These are phyloP conservation scores for Ramaria sp. DNA, from an alignment of 768 basidiomycete genomes.

Conservation along the genomic window DNA sequence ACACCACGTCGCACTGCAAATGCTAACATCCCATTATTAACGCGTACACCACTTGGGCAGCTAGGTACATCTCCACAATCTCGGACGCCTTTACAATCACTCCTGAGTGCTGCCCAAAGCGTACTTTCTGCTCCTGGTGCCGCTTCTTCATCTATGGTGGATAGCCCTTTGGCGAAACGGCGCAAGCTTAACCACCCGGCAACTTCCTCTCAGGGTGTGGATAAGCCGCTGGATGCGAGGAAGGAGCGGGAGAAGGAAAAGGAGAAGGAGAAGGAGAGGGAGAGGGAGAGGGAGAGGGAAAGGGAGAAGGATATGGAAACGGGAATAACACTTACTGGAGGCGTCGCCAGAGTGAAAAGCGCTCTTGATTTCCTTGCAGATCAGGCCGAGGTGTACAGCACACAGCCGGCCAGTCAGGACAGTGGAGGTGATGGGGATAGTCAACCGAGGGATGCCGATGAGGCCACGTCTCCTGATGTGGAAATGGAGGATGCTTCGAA, in stretches of 20 bases:
- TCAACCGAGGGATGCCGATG: background rate
- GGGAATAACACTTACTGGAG: constrained; percentile 6
- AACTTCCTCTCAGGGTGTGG: background rate
- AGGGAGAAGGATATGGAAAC: constrained; percentile 18
- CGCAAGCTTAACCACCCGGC: constrained; percentile 18
- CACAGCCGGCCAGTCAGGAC: background rate
- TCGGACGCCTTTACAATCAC: constrained; percentile 44
- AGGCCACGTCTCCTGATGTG: background rate
- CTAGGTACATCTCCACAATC: constrained; percentile 13
- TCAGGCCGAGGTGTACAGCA: constrained; percentile 43
- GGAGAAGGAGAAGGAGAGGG: constrained; percentile 18
- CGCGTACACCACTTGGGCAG: constrained; percentile 21
- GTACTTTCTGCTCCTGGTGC: constrained; percentile 34
- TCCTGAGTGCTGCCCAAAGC: constrained; percentile 49
- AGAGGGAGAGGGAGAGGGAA: constrained; percentile 11
- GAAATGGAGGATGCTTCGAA: background rate
- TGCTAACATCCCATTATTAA: constrained; percentile 10
- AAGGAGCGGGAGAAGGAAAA: constrained; percentile 3
- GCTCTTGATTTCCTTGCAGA: constrained; percentile 68
- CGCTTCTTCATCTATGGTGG: constrained; percentile 15
- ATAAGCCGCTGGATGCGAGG: background rate
- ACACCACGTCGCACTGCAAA: constrained; percentile 12
- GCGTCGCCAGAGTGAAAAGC: constrained; percentile 25
- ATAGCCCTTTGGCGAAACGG: constrained; percentile 31
- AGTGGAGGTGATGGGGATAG: background rate